A percentile compares a stretch with the other conserved stretches of the same genome.
phyloP scores from a whole-genome alignment of 1,284 basidiomycete genomes.

The Tetrapyrgos nigripes region DNA sequence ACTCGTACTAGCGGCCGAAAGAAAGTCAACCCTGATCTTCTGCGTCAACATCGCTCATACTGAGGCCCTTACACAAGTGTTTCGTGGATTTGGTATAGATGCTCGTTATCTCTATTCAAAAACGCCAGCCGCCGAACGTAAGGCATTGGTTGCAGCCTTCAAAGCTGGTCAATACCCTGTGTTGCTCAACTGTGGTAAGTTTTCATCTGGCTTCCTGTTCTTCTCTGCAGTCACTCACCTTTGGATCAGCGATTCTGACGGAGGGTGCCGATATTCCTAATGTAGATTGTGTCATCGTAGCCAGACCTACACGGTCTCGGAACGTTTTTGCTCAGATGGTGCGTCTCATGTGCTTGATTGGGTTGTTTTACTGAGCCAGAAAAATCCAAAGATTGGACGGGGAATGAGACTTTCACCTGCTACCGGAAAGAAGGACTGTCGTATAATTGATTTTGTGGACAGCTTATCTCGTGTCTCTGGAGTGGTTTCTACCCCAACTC shows the following conservation, averaged over 20 bases:
- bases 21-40: conserved; percentile 91
- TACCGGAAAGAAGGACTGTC: conserved; percentile 87
- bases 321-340: conserved; percentile 97
- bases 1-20: conserved; percentile 46
- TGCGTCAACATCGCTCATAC: conserved; percentile 90
- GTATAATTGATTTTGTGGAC: conserved; percentile 93
- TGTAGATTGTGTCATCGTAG: conserved; percentile 91
- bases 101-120: conserved; percentile 83
- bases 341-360: conserved; percentile 19
- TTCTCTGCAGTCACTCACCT: neutral
- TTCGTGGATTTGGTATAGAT: conserved; percentile 82
- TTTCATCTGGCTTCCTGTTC: neutral
- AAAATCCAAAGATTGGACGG: conserved; percentile 76
- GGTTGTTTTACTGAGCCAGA: neutral
- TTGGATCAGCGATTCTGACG: conserved; percentile 77
- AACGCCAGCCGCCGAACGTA: conserved; percentile 73
- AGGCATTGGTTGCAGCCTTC: conserved; percentile 74
- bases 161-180: conserved; percentile 81
- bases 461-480: conserved; percentile 74
- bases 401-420: conserved; percentile 87
- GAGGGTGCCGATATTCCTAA: conserved; percentile 93
- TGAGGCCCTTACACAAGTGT: conserved; percentile 75
- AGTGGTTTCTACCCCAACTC: conserved; percentile 81
- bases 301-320: conserved; percentile 85
- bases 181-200: conserved; percentile 88